Percentiles rank a stretch among this genome's conserved stretches.
phyloP scores from a whole-genome alignment of 176 grass and related monocot species.

The Eleusine indica region DNA sequence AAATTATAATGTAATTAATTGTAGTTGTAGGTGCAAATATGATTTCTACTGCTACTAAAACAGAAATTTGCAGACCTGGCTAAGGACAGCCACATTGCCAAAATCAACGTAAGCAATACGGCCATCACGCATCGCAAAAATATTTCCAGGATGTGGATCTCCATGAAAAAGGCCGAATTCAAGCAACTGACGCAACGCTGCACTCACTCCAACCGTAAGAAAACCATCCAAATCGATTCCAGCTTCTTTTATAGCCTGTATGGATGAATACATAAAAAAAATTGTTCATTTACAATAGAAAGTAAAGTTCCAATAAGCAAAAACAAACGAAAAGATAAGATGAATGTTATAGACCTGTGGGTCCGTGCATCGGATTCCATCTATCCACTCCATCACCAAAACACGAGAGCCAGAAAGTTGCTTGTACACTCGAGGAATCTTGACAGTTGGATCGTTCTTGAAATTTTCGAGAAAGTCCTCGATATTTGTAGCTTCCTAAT shows the following conservation, averaged over 20 bases:
- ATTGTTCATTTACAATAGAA: slow-evolving; percentile 23
- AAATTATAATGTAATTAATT: neutral
- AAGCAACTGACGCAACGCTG: slow-evolving; percentile 84
- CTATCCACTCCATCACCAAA: slow-evolving; percentile 99
- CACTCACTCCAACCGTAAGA: slow-evolving; percentile 96
- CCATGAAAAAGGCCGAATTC: slow-evolving; percentile 99
- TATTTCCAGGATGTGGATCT: slow-evolving; percentile 98
- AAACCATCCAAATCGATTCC: slow-evolving; percentile 93
- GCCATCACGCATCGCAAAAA: slow-evolving; percentile 98
- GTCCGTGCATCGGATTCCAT: slow-evolving; percentile 94
- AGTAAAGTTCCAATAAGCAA: slow-evolving; percentile 28
- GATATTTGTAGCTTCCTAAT: slow-evolving; percentile 93
- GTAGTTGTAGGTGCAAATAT: slow-evolving; percentile 11
- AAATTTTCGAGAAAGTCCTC: slow-evolving; percentile 98
- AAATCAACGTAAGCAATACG: slow-evolving; percentile 99
- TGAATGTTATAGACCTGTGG: slow-evolving; percentile 70
- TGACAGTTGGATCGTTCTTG: slow-evolving; percentile 95
- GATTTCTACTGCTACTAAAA: neutral
- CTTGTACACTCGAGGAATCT: slow-evolving; percentile 94
- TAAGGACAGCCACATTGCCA: slow-evolving; percentile 97
- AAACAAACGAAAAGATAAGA: slow-evolving; percentile 1
- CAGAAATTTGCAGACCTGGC: slow-evolving; percentile 56
- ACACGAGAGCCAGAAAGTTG: slow-evolving; percentile 76
- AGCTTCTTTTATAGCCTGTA: slow-evolving; percentile 87
- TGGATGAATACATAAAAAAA: slow-evolving; percentile 42